phyloP scores from a whole-genome alignment of 139 green algal species.

The Closterium sp. region DNA sequence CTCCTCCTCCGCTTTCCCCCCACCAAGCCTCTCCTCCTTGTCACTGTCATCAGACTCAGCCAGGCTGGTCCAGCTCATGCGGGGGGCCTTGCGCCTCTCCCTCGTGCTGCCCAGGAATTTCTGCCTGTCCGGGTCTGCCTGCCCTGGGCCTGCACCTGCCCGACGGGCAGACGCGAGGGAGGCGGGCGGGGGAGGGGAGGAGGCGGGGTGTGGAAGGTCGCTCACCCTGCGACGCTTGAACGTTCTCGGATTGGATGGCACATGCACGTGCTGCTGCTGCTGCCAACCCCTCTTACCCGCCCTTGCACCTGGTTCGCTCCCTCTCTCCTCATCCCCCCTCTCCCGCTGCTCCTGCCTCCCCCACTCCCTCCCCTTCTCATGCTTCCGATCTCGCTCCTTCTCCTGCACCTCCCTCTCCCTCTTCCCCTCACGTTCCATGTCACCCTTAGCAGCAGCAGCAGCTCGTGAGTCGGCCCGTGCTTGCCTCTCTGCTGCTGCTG shows the following conservation, averaged over 20 bases:
- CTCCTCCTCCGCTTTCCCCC: background rate
- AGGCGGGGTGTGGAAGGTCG: background rate
- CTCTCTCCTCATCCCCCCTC: conserved; percentile 1
- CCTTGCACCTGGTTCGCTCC: background rate
- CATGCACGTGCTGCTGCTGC: background rate
- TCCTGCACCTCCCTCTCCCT: background rate
- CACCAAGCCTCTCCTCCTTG: background rate
- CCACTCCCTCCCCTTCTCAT: background rate
- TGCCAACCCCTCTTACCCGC: background rate
- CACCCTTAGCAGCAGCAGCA: background rate
- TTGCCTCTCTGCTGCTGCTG: background rate
- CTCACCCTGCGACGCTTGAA: background rate
- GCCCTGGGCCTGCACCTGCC: background rate
- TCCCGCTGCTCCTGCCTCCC: background rate
- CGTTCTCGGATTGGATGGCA: background rate
- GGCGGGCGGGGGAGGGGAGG: background rate
- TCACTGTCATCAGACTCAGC: background rate
- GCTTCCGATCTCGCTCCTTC: background rate
- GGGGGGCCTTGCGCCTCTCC: background rate
- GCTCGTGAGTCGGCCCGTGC: background rate
- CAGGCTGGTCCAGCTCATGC: background rate
- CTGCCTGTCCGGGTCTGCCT: background rate
- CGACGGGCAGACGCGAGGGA: background rate
- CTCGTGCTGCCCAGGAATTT: background rate
- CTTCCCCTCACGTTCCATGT: background rate